Evolutionary conservation across 768 basidiomycete genomes (phyloP), one percentile per base, ranked within the genome.

Genomic region (Boletellus sp.): DNA sequence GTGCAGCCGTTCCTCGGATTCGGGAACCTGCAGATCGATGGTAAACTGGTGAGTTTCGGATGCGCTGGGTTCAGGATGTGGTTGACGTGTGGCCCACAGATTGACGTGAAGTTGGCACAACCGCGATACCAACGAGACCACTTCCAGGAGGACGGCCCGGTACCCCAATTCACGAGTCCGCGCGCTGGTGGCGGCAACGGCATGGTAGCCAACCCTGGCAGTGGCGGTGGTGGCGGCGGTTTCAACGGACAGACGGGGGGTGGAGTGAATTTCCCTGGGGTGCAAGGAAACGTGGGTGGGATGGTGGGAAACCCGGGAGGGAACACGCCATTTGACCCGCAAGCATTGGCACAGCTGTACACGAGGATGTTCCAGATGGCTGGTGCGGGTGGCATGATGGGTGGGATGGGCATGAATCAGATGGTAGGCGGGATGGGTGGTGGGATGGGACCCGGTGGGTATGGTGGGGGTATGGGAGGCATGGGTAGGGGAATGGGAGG

Each of bases 91-190:
- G 43, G 22, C 12, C 9, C 7, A 26, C 52, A 97, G 95, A 94
- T 99, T 59, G 96, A 98, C 64, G 94, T 98, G 40, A 98, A 97
- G 70, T 79, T 93, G 40, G 96, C 95, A 1, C 94, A 96, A 66
- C 94, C 94, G 3, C 81, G 93, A 39, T 87, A 83, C 61, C 86
- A 88, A 61, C 80, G 87, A 32, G 83, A 90, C 66, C 77, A 78
- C 62, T 72, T 75, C 48, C 79, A 80, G 59, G 79, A 81, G 57
- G 72, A 69, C 35, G 62, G 67, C 33, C 53, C 60, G 16, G 64
- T 61, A 33, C 62, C 56, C 12, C 60, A 60, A 34, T 59, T 50
- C 32, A 12, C 2, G 0, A 3, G n/a, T n/a, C 47, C 60, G 6
- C 62, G 51, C 34, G 34, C 32, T 6, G 39, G 33, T 43, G 50